Conservation (phyloP, 345 rosid genomes). For the Brassica juncea region DNA sequence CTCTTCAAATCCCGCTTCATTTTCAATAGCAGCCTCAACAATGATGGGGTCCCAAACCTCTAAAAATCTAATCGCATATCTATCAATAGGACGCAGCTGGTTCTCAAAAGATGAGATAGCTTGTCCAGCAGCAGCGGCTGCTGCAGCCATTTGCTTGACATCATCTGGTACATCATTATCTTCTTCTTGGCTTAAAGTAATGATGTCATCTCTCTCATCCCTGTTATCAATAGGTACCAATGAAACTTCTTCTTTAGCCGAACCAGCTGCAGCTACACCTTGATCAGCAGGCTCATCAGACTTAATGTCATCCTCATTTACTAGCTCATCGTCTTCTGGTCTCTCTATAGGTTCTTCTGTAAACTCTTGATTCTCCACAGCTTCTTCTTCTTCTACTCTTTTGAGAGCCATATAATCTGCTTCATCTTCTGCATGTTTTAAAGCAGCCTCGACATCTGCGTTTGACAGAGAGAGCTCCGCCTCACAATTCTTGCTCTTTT, state of each 20-base stretch:
- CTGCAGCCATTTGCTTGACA: constrained; percentile 94
- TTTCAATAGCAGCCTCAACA: constrained; percentile 67
- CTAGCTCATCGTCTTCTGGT: constrained; percentile 88
- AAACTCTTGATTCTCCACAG: constrained; percentile 98
- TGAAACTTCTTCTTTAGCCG: constrained; percentile 47
- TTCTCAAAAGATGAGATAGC: constrained; percentile 82
- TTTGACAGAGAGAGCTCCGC: constrained; percentile 64
- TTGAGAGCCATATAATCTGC: constrained; percentile 99
- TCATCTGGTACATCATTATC: constrained; percentile 86
- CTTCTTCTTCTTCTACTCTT: constrained; percentile 98
- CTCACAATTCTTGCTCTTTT: constrained; percentile 49
- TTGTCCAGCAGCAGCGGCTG: constrained; percentile 93
- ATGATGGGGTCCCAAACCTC: constrained; percentile 97
- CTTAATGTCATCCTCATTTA: constrained; percentile 79
- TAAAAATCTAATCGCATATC: constrained; percentile 80
- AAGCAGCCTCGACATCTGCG: constrained; percentile 98
- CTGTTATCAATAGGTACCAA: constrained; percentile 39
- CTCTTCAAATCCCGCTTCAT: constrained; percentile 80
- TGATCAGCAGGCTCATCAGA: constrained; percentile 73
- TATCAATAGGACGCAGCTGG: constrained; percentile 91
- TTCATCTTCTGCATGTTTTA: constrained; percentile 96
- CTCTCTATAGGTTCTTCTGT: constrained; percentile 90
- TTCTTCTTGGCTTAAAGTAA: constrained; percentile 71
- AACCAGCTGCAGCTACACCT: constrained; percentile 41
- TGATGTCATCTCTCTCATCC: constrained; percentile 60